Evolutionary conservation across 805 yeast species (phyloP), one percentile per base, ranked within the genome.

Genomic region (Starmerella asiatica): DNA sequence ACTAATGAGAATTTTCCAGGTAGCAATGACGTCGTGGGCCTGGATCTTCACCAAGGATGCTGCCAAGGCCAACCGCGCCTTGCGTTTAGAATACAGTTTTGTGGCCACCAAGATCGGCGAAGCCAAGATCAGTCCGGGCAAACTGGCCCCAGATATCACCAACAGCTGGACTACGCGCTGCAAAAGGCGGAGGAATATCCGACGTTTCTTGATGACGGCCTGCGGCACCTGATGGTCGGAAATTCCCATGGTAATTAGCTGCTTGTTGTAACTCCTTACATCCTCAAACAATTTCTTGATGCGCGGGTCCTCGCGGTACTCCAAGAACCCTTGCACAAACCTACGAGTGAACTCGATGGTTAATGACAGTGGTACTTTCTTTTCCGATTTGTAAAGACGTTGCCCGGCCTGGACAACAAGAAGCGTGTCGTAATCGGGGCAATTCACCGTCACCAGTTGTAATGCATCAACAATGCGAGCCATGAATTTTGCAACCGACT

Each of bases 11-110:
- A 91, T 78, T 60, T 91, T 91, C 98, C 98, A 91, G 1, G 97
- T 86, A 2, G 97, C 97, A 44, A 91, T 72, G 20, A 91, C 96
- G 59, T 91, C 98, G 42, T 76, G 79, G 15, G 94, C 98, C 54
- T 76, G 76, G 44, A 91, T 77, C 57, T 91, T 91, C 18, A 91
- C 98, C 0, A 85, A 70, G 0, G 96, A 85, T 6, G 71, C 77
- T 9, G 85, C 86, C 44, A 91, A 66, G 0, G 97, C 98, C 34
- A 73, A 70, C 42, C 61, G 65, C 24, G 88, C 84, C 59, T 86
- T 85, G 43, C 68, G 66, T 32, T 66, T 69, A 8, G 95, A 81
- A 38, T 83, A 79, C 34, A 61, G 62, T 54, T 81, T 82, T 7
- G 94, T 76, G 15, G 80, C 71, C 23, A 82, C 59, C 53, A 91